Evolutionary conservation across 2,329 filamentous ascomycete species (phyloP).

Genomic region (Hypomyces perniciosus): DNA sequence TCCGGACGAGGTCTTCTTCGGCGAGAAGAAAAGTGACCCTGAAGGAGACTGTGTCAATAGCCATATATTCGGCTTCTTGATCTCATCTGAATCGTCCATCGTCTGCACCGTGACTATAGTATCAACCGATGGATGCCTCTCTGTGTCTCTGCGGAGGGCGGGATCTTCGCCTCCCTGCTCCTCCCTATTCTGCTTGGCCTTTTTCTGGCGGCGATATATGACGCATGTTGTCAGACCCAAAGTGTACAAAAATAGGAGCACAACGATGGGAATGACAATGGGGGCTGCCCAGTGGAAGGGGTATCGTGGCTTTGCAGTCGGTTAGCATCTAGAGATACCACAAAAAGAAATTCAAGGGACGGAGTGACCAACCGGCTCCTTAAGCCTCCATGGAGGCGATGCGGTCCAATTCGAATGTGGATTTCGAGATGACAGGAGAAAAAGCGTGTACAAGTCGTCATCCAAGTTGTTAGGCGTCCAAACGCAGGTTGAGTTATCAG

Average conservation of each 20-base stretch:
- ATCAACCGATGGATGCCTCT: slow-evolving; percentile 14
- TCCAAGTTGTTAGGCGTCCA: slow-evolving; percentile 25
- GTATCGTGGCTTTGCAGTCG: slow-evolving; percentile 16
- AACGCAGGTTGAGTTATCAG: slow-evolving; percentile 18
- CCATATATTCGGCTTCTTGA: slow-evolving; percentile 13
- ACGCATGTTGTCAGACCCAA: slow-evolving; percentile 24
- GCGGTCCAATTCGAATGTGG: slow-evolving; percentile 23
- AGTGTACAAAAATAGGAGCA: slow-evolving; percentile 25
- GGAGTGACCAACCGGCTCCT: slow-evolving; percentile 17
- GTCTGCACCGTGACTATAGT: slow-evolving; percentile 8
- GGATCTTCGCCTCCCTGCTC: slow-evolving; percentile 15
- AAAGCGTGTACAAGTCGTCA: slow-evolving; percentile 24
- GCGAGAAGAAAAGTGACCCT: slow-evolving; percentile 2
- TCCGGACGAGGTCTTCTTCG: slow-evolving; percentile 1
- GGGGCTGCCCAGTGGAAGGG: slow-evolving; percentile 23
- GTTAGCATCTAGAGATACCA: background rate
- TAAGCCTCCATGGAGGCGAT: slow-evolving; percentile 28
- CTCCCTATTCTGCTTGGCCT: slow-evolving; percentile 14
- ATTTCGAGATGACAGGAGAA: slow-evolving; percentile 21
- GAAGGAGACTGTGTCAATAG: slow-evolving; percentile 8
- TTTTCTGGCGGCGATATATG: slow-evolving; percentile 22
- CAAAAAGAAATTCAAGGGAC: background rate
- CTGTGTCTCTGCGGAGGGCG: background rate
- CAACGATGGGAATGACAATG: slow-evolving; percentile 25
- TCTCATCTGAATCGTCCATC: slow-evolving; percentile 1